A percentile compares a stretch with the other conserved stretches of the same genome.
Conservation (phyloP, 306 rosid species). For the Potentilla sterilis region DNA sequence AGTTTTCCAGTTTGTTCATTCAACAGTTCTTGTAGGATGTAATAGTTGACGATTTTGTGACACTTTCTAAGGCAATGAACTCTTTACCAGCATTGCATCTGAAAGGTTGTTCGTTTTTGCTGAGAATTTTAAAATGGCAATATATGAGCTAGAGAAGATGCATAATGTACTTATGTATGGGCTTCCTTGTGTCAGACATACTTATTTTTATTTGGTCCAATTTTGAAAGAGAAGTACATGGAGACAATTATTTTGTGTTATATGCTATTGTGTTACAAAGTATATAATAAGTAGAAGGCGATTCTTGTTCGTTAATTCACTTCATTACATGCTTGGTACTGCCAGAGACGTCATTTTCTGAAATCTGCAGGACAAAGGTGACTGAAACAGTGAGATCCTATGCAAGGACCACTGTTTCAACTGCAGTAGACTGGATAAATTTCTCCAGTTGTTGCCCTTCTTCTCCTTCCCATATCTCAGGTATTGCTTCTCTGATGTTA, state of each 20-base stretch:
- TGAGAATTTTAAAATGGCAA: background rate
- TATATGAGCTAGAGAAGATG: background rate
- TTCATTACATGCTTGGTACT: slow-evolving; percentile 11
- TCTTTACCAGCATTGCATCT: background rate
- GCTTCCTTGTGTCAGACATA: background rate
- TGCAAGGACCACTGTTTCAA: slow-evolving; percentile 38
- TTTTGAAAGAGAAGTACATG: background rate
- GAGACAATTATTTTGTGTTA: background rate
- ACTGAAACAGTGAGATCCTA: slow-evolving; percentile 12
- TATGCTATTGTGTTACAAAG: background rate
- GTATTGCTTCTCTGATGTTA: slow-evolving; percentile 78
- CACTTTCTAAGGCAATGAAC: background rate
- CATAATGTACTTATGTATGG: background rate
- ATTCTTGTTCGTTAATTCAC: background rate
- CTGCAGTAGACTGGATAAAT: slow-evolving; percentile 38
- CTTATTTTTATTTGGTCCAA: background rate
- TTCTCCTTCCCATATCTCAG: slow-evolving; percentile 67
- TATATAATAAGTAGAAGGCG: background rate
- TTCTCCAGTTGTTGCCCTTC: slow-evolving; percentile 28
- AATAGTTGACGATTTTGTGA: background rate
- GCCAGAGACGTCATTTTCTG: background rate
- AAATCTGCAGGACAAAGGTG: background rate
- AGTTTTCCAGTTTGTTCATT: slow-evolving; percentile 22
- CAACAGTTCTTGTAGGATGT: slow-evolving; percentile 18
- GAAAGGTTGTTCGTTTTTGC: background rate